Conservation (phyloP, 2,329 filamentous ascomycete species). For the Colletotrichum sp. region DNA sequence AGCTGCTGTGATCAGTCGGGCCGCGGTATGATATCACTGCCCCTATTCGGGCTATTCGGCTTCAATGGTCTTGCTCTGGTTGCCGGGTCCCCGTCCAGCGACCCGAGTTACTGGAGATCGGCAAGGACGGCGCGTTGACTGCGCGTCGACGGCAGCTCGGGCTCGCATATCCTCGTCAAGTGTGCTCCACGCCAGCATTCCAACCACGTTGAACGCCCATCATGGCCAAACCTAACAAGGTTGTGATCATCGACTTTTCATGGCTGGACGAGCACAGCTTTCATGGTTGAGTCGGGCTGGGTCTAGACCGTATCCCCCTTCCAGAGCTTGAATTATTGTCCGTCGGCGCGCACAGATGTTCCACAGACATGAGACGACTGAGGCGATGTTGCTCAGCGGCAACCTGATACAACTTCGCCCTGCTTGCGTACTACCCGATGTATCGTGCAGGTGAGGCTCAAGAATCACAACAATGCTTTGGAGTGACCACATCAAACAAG, state of each 20-base stretch:
- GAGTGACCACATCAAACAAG: background rate
- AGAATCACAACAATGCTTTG: background rate
- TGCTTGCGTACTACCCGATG: background rate
- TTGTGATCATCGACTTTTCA: background rate
- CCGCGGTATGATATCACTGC: background rate
- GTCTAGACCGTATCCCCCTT: background rate
- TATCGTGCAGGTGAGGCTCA: background rate
- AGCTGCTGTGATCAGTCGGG: background rate
- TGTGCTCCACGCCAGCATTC: background rate
- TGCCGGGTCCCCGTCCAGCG: background rate
- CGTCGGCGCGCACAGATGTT: background rate
- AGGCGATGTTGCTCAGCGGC: constrained; percentile 1
- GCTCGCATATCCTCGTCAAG: background rate
- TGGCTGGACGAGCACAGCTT: background rate
- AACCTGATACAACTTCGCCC: background rate
- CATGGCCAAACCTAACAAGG: background rate
- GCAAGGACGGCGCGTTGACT: background rate
- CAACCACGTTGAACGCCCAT: background rate
- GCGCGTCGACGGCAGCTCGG: background rate
- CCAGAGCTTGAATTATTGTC: background rate
- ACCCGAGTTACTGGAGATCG: background rate
- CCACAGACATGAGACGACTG: background rate
- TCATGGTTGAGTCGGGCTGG: background rate
- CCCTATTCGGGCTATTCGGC: background rate
- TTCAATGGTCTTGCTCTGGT: background rate